phyloP scores from a whole-genome alignment of 371 early-diverging fungal species.

The Umbelopsis sp. region DNA sequence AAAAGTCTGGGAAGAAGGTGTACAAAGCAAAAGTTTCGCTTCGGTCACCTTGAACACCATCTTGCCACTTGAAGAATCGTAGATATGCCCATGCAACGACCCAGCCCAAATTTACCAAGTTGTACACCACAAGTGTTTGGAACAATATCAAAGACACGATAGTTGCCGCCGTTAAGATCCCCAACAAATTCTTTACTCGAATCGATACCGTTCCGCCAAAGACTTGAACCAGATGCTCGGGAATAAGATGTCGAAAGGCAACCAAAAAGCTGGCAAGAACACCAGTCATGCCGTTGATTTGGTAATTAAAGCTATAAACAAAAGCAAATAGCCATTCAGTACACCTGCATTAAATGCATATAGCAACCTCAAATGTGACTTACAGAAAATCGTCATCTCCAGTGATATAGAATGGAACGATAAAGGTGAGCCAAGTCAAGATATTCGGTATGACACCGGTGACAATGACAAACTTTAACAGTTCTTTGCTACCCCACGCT shows the following conservation, averaged over 20 bases:
- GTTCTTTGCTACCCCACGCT: conserved; percentile 74
- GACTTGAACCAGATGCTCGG: conserved; percentile 61
- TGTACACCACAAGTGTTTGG: conserved; percentile 46
- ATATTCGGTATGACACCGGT: conserved; percentile 60
- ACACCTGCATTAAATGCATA: too few species aligned
- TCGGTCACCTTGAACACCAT: conserved; percentile 81
- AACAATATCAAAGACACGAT: conserved; percentile 37
- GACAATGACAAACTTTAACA: conserved; percentile 65
- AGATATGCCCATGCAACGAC: conserved; percentile 79
- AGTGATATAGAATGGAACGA: conserved; percentile 62
- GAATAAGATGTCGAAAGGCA: conserved; percentile 78
- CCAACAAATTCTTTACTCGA: conserved; percentile 63
- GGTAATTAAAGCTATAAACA: conserved; percentile 48
- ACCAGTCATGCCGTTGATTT: conserved; percentile 72
- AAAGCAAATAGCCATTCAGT: too few species aligned
- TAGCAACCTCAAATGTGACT: conserved; percentile 24
- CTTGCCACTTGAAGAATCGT: conserved; percentile 78
- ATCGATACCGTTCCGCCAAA: conserved; percentile 61
- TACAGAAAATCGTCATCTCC: conserved; percentile 63
- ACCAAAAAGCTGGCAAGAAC: conserved; percentile 72
- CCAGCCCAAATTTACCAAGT: conserved; percentile 67
- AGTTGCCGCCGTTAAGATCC: conserved; percentile 43
- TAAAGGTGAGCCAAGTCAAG: conserved; percentile 57
- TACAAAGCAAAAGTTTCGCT: conserved; percentile 83
- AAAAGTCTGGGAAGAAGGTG: conserved; percentile 80